Evolutionary conservation across 2,329 filamentous ascomycete genomes (phyloP), one percentile per base, ranked within the genome.

Genomic region (Fonsecaea pedrosoi): DNA sequence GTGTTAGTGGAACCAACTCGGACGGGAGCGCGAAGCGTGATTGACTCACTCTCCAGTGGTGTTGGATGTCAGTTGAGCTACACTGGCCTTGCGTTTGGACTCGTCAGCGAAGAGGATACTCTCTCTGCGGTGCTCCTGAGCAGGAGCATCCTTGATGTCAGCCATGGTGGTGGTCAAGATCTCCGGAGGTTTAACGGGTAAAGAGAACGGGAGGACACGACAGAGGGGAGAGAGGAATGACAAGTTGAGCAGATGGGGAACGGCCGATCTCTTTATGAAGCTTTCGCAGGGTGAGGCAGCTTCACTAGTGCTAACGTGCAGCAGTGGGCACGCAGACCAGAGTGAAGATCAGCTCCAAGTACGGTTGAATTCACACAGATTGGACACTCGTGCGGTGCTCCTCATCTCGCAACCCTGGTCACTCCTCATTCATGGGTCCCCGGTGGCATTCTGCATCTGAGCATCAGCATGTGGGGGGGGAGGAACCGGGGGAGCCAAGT

Each of bases 21-120:
- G 8, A 32, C 9, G 42, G 6, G 12, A n/a, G 18, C 6, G 25
- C 25, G 30, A 37, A 12, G 15, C 32, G 34, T 32, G 6, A 6
- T 35, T 21, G 53, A 73, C 75, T 67, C 62, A 78, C 76, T 77
- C 75, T 73, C 75, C 76, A 58, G 72, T 75, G n/a, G 70, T 60
- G 65, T 78, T 78, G 8, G 73, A 69, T n/a, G 74, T 75, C 68
- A 76, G 64, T 45, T 71, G 70, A 10, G 69, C 72, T 25, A 77
- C 65, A 58, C 74, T 76, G 15, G 60, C 65, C 57, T 71, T 73
- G 54, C 70, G 60, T 64, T 58, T 67, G 54, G n/a, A n/a, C 50
- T 70, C 70, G 35, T 72, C 70, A 9, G 38, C 65, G 59, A 65
- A 65, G 40, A 71, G 55, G 37, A 71, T 60, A 32, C 68, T 70